phyloP scores from a whole-genome alignment of 2,329 filamentous ascomycete species.

The Zymoseptoria tritici region DNA sequence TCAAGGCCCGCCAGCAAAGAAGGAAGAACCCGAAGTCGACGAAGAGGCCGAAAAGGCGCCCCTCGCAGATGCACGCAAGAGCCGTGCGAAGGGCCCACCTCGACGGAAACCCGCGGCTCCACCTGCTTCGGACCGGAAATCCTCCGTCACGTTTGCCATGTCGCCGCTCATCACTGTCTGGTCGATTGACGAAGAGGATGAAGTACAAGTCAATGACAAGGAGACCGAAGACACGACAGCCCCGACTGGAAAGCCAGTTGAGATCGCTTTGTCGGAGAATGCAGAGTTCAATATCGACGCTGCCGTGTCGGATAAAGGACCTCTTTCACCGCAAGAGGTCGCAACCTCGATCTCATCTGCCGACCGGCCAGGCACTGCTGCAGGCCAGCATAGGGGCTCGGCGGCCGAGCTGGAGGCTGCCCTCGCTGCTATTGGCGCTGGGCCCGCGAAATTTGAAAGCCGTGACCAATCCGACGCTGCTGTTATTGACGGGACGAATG shows the following conservation, averaged over 20 bases:
- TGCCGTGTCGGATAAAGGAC: conserved; percentile 14
- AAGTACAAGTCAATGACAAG: conserved; percentile 23
- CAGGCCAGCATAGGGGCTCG: conserved; percentile 8
- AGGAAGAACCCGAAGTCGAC: conserved; percentile 51
- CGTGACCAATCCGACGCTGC: conserved; percentile 1
- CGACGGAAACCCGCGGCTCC: conserved; percentile 60
- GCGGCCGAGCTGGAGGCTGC: conserved; percentile 19
- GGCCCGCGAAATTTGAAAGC: conserved; percentile 9
- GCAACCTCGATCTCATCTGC: conserved; percentile 13
- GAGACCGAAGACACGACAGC: conserved; percentile 5
- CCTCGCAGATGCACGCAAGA: conserved; percentile 82
- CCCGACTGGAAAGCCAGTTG: conserved; percentile 12
- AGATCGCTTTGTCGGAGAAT: conserved; percentile 21
- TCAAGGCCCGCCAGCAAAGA: conserved; percentile 58
- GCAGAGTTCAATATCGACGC: conserved; percentile 19
- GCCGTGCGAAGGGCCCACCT: conserved; percentile 79
- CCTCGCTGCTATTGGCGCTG: conserved; percentile 16
- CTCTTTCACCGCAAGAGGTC: conserved; percentile 5
- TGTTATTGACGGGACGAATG: background rate
- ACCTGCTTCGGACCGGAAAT: conserved; percentile 45
- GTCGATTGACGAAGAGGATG: conserved; percentile 37
- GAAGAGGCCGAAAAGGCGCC: conserved; percentile 63
- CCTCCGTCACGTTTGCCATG: conserved; percentile 38
- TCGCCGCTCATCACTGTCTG: conserved; percentile 33
- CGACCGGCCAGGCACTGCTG: conserved; percentile 12